Percentiles rank a stretch among this genome's conserved stretches.
phyloP scores from a whole-genome alignment of 768 basidiomycete species.

The Auriscalpium orientale region DNA sequence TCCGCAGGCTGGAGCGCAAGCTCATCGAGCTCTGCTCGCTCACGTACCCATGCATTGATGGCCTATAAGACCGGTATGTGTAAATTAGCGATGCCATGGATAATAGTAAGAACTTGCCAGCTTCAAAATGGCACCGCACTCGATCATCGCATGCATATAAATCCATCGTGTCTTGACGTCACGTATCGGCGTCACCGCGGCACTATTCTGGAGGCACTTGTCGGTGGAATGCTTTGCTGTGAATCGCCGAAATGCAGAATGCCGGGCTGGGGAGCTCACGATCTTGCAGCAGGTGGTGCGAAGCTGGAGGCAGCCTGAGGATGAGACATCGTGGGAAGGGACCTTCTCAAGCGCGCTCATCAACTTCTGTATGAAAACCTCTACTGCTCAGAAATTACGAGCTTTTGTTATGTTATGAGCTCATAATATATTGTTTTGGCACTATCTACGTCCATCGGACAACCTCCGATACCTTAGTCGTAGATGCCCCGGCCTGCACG shows the following conservation, averaged over 20 bases:
- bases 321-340: background rate
- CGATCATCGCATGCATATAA: conserved; percentile 28
- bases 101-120: conserved; percentile 14
- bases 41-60: no score
- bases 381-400: no score
- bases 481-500: no score
- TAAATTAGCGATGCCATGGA: background rate
- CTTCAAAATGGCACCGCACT: conserved; percentile 16
- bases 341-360: background rate
- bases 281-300: conserved; percentile 25
- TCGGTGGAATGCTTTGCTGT: conserved; percentile 8
- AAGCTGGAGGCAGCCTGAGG: conserved; percentile 15
- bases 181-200: conserved; percentile 23
- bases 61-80: conserved; percentile 20
- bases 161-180: conserved; percentile 30
- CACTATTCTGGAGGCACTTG: background rate
- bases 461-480: no score
- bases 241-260: conserved; percentile 17
- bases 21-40: conserved; percentile 18
- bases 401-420: no score
- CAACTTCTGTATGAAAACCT: no score
- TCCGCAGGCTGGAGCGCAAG: conserved; percentile 11
- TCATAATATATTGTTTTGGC: no score
- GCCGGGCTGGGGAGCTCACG: conserved; percentile 24
- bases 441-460: no score